Evolutionary conservation across 805 yeast genomes (phyloP), one percentile per base, ranked within the genome.

Genomic region (Ogataea trehaloabstinens): DNA sequence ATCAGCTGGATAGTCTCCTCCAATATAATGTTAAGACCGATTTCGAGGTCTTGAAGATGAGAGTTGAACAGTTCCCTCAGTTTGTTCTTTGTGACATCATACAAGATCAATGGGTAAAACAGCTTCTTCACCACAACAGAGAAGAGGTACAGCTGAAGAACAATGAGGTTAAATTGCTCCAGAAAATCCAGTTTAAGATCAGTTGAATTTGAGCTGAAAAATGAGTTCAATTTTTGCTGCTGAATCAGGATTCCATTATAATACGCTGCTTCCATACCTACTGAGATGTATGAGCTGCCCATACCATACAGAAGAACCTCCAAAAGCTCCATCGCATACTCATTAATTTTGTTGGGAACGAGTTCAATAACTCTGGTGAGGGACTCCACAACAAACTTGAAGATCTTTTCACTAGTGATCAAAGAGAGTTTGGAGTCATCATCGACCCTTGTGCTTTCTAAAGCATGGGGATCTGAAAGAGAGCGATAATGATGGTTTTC

Each of bases 331-430:
- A 78, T 63, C 0, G 87, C 74, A 52, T 80, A 76, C 31, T 74
- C 80, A 5, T 82, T 73, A 2, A 85, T 68, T 41, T 74, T 78
- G 19, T 66, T 65, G 1, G 91, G 86, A 0, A 80, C 71, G 27
- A 87, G 66, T 56, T 88, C 96, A 52, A 86, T 71, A 3, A 83
- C 69, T 55, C 96, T 70, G 2, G 90, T 82, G 4, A 88, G 68
- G 1, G 90, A 73, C 61, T 89, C 97, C 24, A 87, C 82, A 6
- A 82, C 74, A 13, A 85, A 75, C 48, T 80, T 81, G 28, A 88
- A 65, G 40, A 86, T 74, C 3, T 70, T 64, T 47, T 86, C 90
- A 2, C 85, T 79, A 19, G 69, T 64, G 12, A 63, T 51, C 5
- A 82, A 55, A 21, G 70, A 67, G 31, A 74, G 46, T 12, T 47